Conservation (phyloP, 2,329 filamentous ascomycete species). For the Fusarium clavum region DNA sequence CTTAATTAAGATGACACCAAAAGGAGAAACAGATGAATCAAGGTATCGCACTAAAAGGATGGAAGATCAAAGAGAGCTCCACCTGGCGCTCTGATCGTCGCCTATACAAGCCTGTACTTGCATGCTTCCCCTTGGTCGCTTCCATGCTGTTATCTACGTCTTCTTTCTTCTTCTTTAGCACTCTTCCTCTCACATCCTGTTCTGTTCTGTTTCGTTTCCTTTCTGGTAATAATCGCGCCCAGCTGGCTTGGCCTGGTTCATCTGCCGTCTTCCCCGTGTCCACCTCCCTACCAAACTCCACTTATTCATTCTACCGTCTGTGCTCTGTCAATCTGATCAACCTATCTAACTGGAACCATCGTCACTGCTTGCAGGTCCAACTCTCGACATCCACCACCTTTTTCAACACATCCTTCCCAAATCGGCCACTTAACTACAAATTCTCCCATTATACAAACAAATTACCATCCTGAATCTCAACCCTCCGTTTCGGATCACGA, state of each 20-base stretch:
- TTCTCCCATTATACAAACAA: constrained; percentile 73
- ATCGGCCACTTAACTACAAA: constrained; percentile 76
- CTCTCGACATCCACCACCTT: constrained; percentile 46
- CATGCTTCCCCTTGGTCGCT: constrained; percentile 13
- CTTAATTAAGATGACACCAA: constrained; percentile 28
- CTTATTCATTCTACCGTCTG: constrained; percentile 27
- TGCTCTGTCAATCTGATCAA: constrained; percentile 32
- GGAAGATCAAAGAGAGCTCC: constrained; percentile 26
- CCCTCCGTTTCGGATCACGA: constrained; percentile 38
- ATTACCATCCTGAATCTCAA: constrained; percentile 53
- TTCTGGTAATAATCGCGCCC: constrained; percentile 12
- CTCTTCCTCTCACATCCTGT: neutral
- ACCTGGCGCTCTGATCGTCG: constrained; percentile 13
- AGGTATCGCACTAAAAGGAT: constrained; percentile 22
- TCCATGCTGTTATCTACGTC: neutral
- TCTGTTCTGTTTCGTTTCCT: constrained; percentile 2
- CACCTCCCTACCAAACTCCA: constrained; percentile 38
- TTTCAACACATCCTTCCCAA: constrained; percentile 71
- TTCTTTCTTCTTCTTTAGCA: neutral
- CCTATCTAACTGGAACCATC: constrained; percentile 42
- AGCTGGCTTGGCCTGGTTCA: constrained; percentile 39
- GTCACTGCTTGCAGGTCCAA: constrained; percentile 42
- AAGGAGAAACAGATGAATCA: constrained; percentile 14
- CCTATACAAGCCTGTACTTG: neutral
- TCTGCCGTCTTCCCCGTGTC: constrained; percentile 28